Percentiles rank a stretch among this genome's conserved stretches.
These are phyloP conservation scores for Beta vulgaris DNA, from an alignment of 148 eudicot genomes.

Conservation along the genomic window DNA sequence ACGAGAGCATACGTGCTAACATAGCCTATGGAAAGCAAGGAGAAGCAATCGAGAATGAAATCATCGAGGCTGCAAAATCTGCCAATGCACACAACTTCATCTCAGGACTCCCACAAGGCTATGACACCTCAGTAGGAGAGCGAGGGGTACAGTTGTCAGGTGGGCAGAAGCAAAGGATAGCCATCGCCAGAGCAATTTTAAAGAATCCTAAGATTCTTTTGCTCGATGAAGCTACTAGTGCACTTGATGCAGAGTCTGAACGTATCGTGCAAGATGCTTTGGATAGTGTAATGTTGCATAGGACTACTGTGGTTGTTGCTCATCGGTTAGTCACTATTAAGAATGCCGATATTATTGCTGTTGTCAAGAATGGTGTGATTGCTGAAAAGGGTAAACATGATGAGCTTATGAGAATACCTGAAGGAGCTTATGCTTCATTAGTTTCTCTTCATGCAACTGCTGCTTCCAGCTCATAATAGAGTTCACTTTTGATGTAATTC, in stretches of 20 bases:
- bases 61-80: conserved; percentile 55
- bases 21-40: conserved; percentile 70
- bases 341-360: conserved; percentile 66
- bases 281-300: conserved; percentile 59
- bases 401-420: conserved; percentile 46
- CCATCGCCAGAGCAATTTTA: conserved; percentile 70
- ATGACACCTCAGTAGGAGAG: conserved; percentile 72
- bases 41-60: conserved; percentile 52
- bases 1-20: conserved; percentile 70
- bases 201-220: conserved; percentile 68
- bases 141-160: conserved; percentile 80
- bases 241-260: conserved; percentile 76
- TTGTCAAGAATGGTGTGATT: conserved; percentile 65
- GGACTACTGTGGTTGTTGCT: conserved; percentile 81
- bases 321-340: conserved; percentile 62
- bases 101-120: conserved; percentile 61
- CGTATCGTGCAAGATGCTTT: conserved; percentile 78
- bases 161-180: conserved; percentile 81
- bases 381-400: conserved; percentile 76
- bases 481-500: not conserved
- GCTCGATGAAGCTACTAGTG: conserved; percentile 88
- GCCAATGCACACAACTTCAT: conserved; percentile 84
- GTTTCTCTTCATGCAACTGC: conserved; percentile 54
- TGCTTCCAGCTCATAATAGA: not conserved
- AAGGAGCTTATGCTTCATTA: conserved; percentile 71